Conservation (phyloP, 2,329 filamentous ascomycete genomes). For the Amauroascus verrucosus region DNA sequence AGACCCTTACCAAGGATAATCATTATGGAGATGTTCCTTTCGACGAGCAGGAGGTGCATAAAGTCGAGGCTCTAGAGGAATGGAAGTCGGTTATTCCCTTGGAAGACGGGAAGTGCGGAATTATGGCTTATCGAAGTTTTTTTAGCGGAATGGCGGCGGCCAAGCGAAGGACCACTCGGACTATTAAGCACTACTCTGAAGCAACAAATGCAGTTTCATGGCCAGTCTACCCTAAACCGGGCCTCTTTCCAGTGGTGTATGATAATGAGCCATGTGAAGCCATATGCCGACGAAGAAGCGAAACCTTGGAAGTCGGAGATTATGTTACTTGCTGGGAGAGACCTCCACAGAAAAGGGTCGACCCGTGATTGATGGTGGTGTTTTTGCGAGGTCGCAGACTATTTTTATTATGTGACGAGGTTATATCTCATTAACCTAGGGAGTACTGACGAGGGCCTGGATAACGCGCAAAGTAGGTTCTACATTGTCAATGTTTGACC, state of each 20-base stretch:
- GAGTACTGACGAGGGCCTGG: too few species aligned
- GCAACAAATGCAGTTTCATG: neutral
- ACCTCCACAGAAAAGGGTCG: conserved; percentile 9
- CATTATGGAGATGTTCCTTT: conserved; percentile 2
- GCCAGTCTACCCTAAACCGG: conserved; percentile 1
- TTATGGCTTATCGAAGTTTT: conserved; percentile 3
- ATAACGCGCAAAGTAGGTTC: too few species aligned
- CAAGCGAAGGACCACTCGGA: conserved; percentile 5
- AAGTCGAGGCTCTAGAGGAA: conserved; percentile 8
- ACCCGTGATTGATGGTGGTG: too few species aligned
- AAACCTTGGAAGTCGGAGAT: neutral
- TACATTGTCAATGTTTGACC: too few species aligned
- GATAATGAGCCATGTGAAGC: neutral
- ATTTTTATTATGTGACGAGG: too few species aligned
- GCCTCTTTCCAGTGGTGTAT: too few species aligned
- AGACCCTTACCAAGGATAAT: conserved; percentile 9
- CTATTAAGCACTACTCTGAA: conserved; percentile 12
- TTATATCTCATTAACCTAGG: too few species aligned
- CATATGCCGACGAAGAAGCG: neutral
- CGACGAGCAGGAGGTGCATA: conserved; percentile 2
- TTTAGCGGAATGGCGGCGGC: conserved; percentile 9
- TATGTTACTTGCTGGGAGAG: conserved; percentile 13
- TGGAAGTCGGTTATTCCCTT: conserved; percentile 3
- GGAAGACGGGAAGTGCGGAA: conserved; percentile 11
- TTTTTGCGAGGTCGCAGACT: too few species aligned